These are phyloP conservation scores for Plectranthus barbatus DNA, from an alignment of 257 asterid genomes.

Conservation along the genomic window DNA sequence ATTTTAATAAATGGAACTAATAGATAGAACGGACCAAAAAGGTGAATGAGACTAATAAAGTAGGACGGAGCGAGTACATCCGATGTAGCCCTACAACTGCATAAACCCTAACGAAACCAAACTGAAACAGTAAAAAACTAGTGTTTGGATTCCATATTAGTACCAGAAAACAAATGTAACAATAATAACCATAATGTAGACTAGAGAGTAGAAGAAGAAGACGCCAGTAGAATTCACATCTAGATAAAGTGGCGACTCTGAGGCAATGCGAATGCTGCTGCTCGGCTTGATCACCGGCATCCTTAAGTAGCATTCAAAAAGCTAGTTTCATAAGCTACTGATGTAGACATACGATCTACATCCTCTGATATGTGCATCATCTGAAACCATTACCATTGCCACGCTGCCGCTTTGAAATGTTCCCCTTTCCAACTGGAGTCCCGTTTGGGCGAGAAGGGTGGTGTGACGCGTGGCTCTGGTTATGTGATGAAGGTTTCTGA, in stretches of 20 bases:
- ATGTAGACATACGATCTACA: background rate
- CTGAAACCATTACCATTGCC: conserved; percentile 8
- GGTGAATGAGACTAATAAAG: too few species aligned
- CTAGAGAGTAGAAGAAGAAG: too few species aligned
- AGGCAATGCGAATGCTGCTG: too few species aligned
- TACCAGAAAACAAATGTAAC: too few species aligned
- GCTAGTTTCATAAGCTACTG: background rate
- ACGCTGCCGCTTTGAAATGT: conserved; percentile 12
- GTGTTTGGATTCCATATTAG: background rate
- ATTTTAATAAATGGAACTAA: too few species aligned
- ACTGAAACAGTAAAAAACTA: background rate
- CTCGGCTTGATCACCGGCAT: too few species aligned
- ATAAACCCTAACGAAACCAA: background rate
- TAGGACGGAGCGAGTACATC: too few species aligned
- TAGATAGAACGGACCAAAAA: too few species aligned
- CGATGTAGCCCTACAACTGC: background rate
- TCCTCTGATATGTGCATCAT: background rate
- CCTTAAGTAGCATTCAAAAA: too few species aligned
- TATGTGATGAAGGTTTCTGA: conserved; percentile 7
- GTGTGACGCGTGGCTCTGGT: background rate
- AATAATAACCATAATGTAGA: too few species aligned
- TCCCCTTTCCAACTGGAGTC: background rate
- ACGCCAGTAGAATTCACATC: background rate
- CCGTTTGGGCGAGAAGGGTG: background rate
- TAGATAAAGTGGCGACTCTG: background rate